These are phyloP conservation scores for Diaporthe australafricana DNA, from an alignment of 2,329 filamentous ascomycete species.

Conservation along the genomic window DNA sequence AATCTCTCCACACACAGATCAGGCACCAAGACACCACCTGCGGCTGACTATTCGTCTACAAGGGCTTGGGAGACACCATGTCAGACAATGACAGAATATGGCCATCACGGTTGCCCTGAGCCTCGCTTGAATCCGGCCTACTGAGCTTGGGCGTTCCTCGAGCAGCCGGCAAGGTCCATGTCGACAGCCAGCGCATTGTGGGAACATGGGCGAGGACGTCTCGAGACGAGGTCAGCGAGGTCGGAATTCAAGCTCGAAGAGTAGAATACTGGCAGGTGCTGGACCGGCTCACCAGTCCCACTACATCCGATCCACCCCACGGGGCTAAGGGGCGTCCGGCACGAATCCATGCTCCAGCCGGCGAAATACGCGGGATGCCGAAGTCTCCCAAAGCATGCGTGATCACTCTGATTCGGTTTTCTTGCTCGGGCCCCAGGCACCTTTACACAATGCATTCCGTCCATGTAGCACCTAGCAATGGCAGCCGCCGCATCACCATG, in stretches of 20 bases:
- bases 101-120: neutral
- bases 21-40: slow-evolving; percentile 6
- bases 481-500: slow-evolving; percentile 4
- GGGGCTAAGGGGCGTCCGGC: slow-evolving; percentile 29
- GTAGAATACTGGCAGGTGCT: neutral
- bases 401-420: slow-evolving; percentile 19
- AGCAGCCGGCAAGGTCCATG: neutral
- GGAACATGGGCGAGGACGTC: neutral
- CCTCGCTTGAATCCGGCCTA: neutral
- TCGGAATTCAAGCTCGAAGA: slow-evolving; percentile 2
- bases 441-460: slow-evolving; percentile 21
- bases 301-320: slow-evolving; percentile 23
- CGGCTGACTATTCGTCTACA: neutral
- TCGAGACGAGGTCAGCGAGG: neutral
- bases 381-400: slow-evolving; percentile 29
- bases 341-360: slow-evolving; percentile 18
- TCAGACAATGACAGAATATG: neutral
- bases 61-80: neutral
- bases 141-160: neutral
- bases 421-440: neutral
- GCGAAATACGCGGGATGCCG: slow-evolving; percentile 24
- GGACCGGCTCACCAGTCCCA: neutral
- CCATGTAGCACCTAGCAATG: neutral
- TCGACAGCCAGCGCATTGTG: neutral
- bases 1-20: slow-evolving; percentile 2